These are phyloP conservation scores for Perilla frutescens DNA, from an alignment of 257 asterid species.

Conservation along the genomic window DNA sequence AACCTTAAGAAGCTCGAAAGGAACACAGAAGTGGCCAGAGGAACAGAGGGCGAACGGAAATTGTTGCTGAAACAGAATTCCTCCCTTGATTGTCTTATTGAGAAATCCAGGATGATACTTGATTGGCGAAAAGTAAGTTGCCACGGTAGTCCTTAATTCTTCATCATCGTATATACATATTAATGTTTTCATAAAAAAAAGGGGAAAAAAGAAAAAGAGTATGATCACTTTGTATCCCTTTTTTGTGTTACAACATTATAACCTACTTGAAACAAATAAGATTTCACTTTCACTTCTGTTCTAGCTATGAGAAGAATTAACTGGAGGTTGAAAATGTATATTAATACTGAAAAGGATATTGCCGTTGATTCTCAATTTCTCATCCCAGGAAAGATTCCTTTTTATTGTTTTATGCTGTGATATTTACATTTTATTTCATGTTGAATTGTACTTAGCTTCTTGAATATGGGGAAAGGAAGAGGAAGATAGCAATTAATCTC, in stretches of 20 bases:
- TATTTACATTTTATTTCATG: conserved; percentile 37
- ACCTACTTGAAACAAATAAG: conserved; percentile 7
- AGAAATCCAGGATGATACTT: conserved; percentile 70
- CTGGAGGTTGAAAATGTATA: conserved; percentile 14
- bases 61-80: conserved; percentile 69
- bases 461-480: conserved; percentile 75
- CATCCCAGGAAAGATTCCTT: conserved; percentile 13
- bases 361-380: conserved; percentile 20
- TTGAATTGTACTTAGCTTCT: conserved; percentile 60
- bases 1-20: conserved; percentile 78
- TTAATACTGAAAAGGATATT: conserved; percentile 12
- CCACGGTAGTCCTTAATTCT: conserved; percentile 25
- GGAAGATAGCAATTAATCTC: conserved; percentile 65
- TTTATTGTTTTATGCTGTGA: conserved; percentile 23
- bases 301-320: conserved; percentile 11
- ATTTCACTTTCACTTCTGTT: conserved; percentile 20
- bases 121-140: conserved; percentile 72
- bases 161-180: conserved; percentile 12
- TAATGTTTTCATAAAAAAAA: conserved; percentile 19
- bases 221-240: not conserved
- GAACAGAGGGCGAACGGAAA: conserved; percentile 70
- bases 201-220: not conserved
- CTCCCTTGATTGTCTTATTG: conserved; percentile 72
- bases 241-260: not conserved
- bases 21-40: conserved; percentile 62